Conservation (phyloP, 345 rosid genomes). For the Eucalyptus viminalis region DNA sequence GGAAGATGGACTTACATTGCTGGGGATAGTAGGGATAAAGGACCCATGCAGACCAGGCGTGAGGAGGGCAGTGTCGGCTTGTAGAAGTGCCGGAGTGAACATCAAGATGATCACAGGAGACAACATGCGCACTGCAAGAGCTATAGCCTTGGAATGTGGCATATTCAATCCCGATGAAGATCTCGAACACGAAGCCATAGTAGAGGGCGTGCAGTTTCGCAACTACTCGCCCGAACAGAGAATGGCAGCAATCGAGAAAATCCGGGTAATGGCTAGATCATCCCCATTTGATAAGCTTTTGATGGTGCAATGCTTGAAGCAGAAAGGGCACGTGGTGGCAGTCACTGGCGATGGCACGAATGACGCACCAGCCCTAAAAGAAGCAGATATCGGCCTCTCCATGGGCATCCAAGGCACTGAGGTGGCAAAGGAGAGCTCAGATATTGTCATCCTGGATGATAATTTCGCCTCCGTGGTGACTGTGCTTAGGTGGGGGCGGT, state of each 20-base stretch:
- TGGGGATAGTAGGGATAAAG: slow-evolving; percentile 64
- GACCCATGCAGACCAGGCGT: slow-evolving; percentile 69
- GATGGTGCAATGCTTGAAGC: slow-evolving; percentile 67
- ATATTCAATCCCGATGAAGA: slow-evolving; percentile 32
- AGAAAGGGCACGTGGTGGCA: slow-evolving; percentile 65
- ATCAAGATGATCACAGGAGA: slow-evolving; percentile 85
- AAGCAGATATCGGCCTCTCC: slow-evolving; percentile 66
- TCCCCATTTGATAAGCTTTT: slow-evolving; percentile 70
- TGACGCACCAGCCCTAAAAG: slow-evolving; percentile 74
- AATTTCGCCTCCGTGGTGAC: slow-evolving; percentile 63
- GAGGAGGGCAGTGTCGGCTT: slow-evolving; percentile 47
- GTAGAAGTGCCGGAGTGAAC: slow-evolving; percentile 54
- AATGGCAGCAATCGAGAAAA: slow-evolving; percentile 31
- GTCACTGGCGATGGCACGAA: slow-evolving; percentile 75
- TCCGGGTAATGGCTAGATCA: slow-evolving; percentile 81
- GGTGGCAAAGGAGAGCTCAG: slow-evolving; percentile 78
- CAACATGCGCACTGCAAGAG: slow-evolving; percentile 62
- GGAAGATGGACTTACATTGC: slow-evolving; percentile 29
- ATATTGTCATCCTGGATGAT: slow-evolving; percentile 67
- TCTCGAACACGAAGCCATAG: slow-evolving; percentile 17
- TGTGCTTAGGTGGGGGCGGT: slow-evolving; percentile 73
- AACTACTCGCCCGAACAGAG: slow-evolving; percentile 30
- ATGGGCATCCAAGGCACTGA: slow-evolving; percentile 83
- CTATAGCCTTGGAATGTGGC: slow-evolving; percentile 70
- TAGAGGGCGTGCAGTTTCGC: slow-evolving; percentile 52